phyloP scores from a whole-genome alignment of 2,329 filamentous ascomycete species.

The Fusarium camptoceras region DNA sequence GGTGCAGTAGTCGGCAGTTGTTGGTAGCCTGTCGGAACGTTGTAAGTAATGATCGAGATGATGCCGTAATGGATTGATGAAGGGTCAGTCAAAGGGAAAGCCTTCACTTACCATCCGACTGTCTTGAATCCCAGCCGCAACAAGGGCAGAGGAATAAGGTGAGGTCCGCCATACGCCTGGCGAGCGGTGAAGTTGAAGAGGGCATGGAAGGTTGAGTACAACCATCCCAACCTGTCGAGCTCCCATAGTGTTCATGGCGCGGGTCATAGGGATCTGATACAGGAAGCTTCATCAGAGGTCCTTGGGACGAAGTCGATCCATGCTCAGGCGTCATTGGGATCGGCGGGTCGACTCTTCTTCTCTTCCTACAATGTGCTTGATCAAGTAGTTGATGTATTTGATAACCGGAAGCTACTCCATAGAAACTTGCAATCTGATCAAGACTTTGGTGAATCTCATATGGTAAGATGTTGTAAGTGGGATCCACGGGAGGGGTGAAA shows the following conservation, averaged over 20 bases:
- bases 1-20: constrained; percentile 44
- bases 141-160: constrained; percentile 48
- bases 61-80: not conserved
- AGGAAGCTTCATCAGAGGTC: constrained; percentile 50
- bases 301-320: constrained; percentile 42
- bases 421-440: constrained; percentile 47
- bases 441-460: constrained; percentile 45
- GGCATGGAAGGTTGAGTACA: constrained; percentile 39
- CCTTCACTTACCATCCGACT: constrained; percentile 49
- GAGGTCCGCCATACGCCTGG: constrained; percentile 48
- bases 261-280: constrained; percentile 38
- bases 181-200: constrained; percentile 44
- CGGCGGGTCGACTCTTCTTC: constrained; percentile 48
- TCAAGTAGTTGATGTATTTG: constrained; percentile 47
- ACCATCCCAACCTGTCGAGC: constrained; percentile 40
- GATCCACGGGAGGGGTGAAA: constrained; percentile 37
- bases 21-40: constrained; percentile 51
- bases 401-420: constrained; percentile 49
- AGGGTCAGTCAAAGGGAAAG: not conserved
- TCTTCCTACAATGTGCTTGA: constrained; percentile 48
- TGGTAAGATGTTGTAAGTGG: constrained; percentile 43
- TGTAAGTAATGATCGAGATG: constrained; percentile 26
- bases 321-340: constrained; percentile 49
- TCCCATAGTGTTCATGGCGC: constrained; percentile 38
- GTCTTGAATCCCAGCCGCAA: constrained; percentile 47